Conservation (phyloP, 352 stramenopile species). For the Blastocystis sp. region DNA sequence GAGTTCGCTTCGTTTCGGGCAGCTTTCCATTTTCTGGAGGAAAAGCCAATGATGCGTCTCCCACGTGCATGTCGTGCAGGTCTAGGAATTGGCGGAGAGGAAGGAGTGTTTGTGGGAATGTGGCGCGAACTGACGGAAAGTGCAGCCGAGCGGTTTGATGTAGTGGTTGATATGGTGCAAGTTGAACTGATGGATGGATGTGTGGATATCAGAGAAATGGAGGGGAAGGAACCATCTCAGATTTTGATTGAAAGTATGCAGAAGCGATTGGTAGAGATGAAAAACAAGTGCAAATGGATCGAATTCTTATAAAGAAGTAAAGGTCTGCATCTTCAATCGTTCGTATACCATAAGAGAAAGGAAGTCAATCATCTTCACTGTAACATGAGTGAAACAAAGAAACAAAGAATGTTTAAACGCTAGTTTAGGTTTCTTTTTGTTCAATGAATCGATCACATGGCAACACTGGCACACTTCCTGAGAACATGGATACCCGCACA, state of each 20-base stretch:
- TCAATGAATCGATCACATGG: background rate
- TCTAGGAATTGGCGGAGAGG: background rate
- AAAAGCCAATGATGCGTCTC: background rate
- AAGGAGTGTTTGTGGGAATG: background rate
- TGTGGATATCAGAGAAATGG: background rate
- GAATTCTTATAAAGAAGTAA: background rate
- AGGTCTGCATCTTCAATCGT: background rate
- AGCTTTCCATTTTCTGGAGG: background rate
- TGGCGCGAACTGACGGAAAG: background rate
- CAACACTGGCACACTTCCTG: conserved; percentile 49
- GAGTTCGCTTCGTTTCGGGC: background rate
- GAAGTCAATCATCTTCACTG: background rate
- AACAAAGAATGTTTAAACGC: background rate
- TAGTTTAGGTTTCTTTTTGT: background rate
- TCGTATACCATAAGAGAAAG: background rate
- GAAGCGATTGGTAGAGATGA: background rate
- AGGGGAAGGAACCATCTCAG: background rate
- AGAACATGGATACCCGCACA: conserved; percentile 10
- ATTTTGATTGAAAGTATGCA: background rate
- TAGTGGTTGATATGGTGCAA: background rate
- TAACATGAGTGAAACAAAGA: background rate
- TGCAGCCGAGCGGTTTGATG: background rate
- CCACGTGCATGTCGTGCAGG: background rate
- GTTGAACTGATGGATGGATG: background rate
- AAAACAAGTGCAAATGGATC: background rate